Conservation (phyloP, 1,284 basidiomycete genomes). For the Puccinia triticina region DNA sequence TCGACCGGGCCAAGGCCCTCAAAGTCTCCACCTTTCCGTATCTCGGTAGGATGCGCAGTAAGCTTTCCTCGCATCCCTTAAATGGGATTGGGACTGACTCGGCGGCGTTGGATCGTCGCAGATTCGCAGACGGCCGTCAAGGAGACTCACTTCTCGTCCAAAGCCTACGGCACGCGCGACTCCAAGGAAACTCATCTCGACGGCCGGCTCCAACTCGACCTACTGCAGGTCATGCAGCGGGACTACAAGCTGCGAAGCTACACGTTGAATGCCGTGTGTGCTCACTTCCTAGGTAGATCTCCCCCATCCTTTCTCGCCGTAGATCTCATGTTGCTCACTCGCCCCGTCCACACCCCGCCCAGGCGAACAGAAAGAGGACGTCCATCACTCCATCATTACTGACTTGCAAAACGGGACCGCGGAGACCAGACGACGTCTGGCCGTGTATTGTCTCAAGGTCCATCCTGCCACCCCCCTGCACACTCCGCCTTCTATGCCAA, state of each 20-base stretch:
- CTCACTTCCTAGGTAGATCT: slow-evolving; percentile 74
- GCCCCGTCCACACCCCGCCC: not conserved
- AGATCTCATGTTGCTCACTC: not conserved
- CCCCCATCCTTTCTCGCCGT: not conserved
- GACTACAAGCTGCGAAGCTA: slow-evolving; percentile 94
- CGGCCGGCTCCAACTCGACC: slow-evolving; percentile 86
- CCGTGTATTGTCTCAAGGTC: slow-evolving; percentile 94
- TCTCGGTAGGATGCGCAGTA: slow-evolving; percentile 77
- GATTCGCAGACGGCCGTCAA: slow-evolving; percentile 76
- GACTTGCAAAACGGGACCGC: slow-evolving; percentile 92
- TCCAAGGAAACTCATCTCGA: slow-evolving; percentile 88
- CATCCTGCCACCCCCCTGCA: slow-evolving; percentile 48
- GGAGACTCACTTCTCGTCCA: slow-evolving; percentile 92
- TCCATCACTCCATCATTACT: slow-evolving; percentile 94
- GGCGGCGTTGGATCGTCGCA: slow-evolving; percentile 59
- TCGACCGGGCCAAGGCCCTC: slow-evolving; percentile 82
- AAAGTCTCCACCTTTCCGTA: slow-evolving; percentile 73
- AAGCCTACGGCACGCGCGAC: slow-evolving; percentile 90
- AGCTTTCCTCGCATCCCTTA: slow-evolving; percentile 54
- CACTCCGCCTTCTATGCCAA: not conserved
- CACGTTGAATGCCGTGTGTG: slow-evolving; percentile 91
- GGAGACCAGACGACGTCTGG: slow-evolving; percentile 82
- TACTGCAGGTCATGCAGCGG: slow-evolving; percentile 93
- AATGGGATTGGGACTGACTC: too few relatives aligned
- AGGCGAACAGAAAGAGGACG: slow-evolving; percentile 93